Base-by-base conservation (phyloP, 164 flowering plant genomes). In the Berberis vulgaris region DNA sequence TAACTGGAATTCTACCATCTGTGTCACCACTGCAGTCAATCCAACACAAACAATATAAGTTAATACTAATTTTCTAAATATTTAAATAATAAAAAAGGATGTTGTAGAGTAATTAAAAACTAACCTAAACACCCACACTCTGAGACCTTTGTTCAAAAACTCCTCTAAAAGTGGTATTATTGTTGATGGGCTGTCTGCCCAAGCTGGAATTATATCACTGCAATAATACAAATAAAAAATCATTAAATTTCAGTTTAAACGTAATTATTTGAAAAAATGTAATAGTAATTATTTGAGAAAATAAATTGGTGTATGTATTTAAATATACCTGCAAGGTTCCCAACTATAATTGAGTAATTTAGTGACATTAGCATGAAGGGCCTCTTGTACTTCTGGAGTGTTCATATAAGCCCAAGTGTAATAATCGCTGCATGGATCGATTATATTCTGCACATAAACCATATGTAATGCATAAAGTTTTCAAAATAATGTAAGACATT, bases 101-200 rank as follows among this genome's bases (percentile, higher is more conserved):
- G 9, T 47, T 7, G 11, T n/a, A 4, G 9, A 0, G 38, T 12
- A 5, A 38, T 2, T 13, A 4, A 3, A 4, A 44, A 61, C 6
- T 58, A 70, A 84, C 90, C 94, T 89, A 58, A 66, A 87, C 41
- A 87, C 68, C 97, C 92, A 90, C 0, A 87, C 82, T 12, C 90
- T 75, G 46, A 85, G 54, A 5, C 78, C 82, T n/a, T 77, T 69
- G 0, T 65, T 78, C 73, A 90, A 74, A 10, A 81, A 70, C 62
- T 87, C 87, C 59, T 66, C 7, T 3, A 90, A 53, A 7, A 84
- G 73, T 6, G 95, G 89, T 43, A 88, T 58, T 13, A 82, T 61
- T 0, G 86, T 82, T 0, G 70, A 38, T 3, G 87, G 75, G 61
- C 81, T 80, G 38, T 84, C 82, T 0, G 0, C 2, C 90, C 97